Percentiles rank a stretch among this genome's conserved stretches.
phyloP scores from a whole-genome alignment of 768 basidiomycete genomes.

The Rhizopogon rudus region DNA sequence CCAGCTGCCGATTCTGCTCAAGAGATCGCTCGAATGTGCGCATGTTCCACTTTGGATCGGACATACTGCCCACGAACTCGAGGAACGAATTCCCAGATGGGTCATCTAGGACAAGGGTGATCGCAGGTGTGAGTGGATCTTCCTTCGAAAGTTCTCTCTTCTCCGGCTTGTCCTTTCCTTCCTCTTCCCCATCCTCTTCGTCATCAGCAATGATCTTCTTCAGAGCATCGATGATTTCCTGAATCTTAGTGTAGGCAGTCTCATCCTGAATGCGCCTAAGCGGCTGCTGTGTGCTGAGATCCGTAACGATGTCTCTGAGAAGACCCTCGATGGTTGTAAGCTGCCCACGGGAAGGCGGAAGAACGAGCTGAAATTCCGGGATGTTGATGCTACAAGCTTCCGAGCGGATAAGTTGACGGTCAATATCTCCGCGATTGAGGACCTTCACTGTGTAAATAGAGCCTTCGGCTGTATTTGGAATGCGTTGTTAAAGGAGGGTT shows the following conservation, averaged over 20 bases:
- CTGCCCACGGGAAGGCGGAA: slow-evolving; percentile 86
- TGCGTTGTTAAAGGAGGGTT: not conserved
- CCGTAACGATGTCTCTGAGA: slow-evolving; percentile 73
- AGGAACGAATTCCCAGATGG: slow-evolving; percentile 96
- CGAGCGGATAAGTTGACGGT: slow-evolving; percentile 93
- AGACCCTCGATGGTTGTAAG: slow-evolving; percentile 97
- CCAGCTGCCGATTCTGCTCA: slow-evolving; percentile 78
- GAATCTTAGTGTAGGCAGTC: slow-evolving; percentile 65
- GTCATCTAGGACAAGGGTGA: slow-evolving; percentile 87
- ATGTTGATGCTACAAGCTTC: slow-evolving; percentile 74
- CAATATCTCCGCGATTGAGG: slow-evolving; percentile 67
- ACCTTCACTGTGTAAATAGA: slow-evolving; percentile 77
- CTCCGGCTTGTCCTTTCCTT: slow-evolving; percentile 24
- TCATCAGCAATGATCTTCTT: slow-evolving; percentile 59
- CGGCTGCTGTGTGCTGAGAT: slow-evolving; percentile 80
- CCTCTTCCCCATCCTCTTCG: slow-evolving; percentile 44
- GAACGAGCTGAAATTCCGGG: slow-evolving; percentile 86
- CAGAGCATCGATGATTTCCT: slow-evolving; percentile 65
- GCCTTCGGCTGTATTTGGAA: slow-evolving; percentile 62
- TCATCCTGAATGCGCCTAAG: slow-evolving; percentile 77
- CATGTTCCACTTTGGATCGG: slow-evolving; percentile 92
- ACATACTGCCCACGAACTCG: slow-evolving; percentile 81
- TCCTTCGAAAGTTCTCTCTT: slow-evolving; percentile 28
- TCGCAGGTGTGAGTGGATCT: slow-evolving; percentile 56
- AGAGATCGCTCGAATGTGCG: slow-evolving; percentile 73